Base-by-base conservation (phyloP, 2,329 filamentous ascomycete species). In the Drechmeria coniospora region DNA sequence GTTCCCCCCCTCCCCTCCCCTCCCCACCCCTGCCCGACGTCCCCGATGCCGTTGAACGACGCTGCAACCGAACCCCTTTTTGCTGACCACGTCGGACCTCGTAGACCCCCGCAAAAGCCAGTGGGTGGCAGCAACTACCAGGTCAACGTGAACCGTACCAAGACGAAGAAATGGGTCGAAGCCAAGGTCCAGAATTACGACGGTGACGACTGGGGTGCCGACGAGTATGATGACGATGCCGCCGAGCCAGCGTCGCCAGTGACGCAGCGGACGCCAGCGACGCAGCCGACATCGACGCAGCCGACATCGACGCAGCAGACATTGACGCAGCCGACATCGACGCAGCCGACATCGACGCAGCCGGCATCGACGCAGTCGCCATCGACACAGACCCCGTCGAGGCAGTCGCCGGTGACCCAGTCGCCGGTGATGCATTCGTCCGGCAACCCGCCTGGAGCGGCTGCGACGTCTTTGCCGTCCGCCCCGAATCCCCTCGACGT, bases 81-180 rank as follows among this genome's bases (percentile, higher is more conserved):
- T 33, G 19, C 33, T 43, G 32, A 45, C 26, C n/a, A 17, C 21
- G 10, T 14, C 8, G 16, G 10, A n/a, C 15, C 24, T 7, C 6
- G 19, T 25, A 52, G 48, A 36, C 43, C 46, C 21, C 44, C 49
- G 7, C 39, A 45, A 22, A 43, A 49, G n/a, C 43, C 49, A 11
- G 38, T 47, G 13, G 45, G 40, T 29, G 45, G 39, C 32, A 49
- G 41, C 32, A 44, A 53, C 15, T 93, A 86, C 56, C 79, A 80
- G 49, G 72, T 83, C 28, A 92, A 93, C 50, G 75, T 94, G 26
- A 87, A 81, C 54, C 75, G 87, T 35, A 69, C 74, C 31, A 92
- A 92, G 58, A 94, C 86, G 30, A 80, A 77, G 55, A 92, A 92
- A 68, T 95, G 87, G 87, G 78, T 87, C 21, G 79, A 92, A 44